Base-by-base conservation (phyloP, 257 asterid species). In the Petrea volubilis region DNA sequence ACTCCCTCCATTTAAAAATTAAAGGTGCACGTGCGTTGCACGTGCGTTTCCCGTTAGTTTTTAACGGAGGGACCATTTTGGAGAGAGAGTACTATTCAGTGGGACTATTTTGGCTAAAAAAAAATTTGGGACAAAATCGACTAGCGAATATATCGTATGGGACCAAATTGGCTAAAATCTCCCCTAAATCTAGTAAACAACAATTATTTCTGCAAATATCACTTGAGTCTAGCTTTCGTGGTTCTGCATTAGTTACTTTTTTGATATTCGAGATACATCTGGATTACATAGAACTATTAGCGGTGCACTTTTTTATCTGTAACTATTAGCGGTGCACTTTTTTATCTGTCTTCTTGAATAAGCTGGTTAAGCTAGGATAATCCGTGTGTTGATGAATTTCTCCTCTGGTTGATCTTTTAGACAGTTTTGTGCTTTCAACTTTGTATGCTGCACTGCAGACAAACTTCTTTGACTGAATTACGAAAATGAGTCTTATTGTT, bases 131-230 rank as follows among this genome's bases (percentile, higher is more conserved):
- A n/a, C n/a, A n/a, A n/a, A n/a, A n/a, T n/a, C n/a, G n/a, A n/a
- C n/a, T n/a, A n/a, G n/a, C n/a, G n/a, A n/a, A n/a, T n/a, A n/a
- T n/a, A n/a, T n/a, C n/a, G n/a, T n/a, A n/a, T n/a, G n/a, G n/a
- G n/a, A n/a, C n/a, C n/a, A n/a, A n/a, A n/a, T n/a, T n/a, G n/a
- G n/a, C n/a, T n/a, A n/a, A n/a, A n/a, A n/a, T n/a, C n/a, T n/a
- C n/a, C n/a, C 24, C 64, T 72, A 36, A 41, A 63, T 67, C 73
- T 28, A 34, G 60, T 60, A 50, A 66, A 67, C 52, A 47, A n/a
- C 57, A 49, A 36, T 40, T 51, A 44, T 18, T 25, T 71, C 41
- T 40, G 50, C 62, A 57, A 40, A 31, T 55, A 38, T 60, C 51
- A 29, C 14, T 21, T 2, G 47, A 34, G 12, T 52, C 49, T 40